Conservation (phyloP, 495 filamentous ascomycete species). For the Rhizodiscina lignyota region DNA sequence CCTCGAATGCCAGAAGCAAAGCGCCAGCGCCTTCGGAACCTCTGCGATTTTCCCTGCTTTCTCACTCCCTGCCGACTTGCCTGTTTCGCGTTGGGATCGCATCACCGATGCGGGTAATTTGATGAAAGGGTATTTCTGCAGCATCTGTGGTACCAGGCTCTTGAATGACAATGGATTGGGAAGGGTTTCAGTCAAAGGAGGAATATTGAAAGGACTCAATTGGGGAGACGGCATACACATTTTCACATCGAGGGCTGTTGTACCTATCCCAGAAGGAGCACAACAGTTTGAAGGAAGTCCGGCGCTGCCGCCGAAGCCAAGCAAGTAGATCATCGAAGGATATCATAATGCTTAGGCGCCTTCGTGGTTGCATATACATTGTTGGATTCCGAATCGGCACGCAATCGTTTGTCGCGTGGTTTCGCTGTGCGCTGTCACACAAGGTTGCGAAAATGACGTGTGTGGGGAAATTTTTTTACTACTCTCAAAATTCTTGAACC, state of each 20-base stretch:
- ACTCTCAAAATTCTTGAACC: no score
- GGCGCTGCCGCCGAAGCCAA: no score
- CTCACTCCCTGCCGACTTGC: conserved; percentile 1
- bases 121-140: conserved; percentile 15
- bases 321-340: no score
- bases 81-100: conserved; percentile 5
- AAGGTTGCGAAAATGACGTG: no score
- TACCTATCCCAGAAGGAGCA: conserved; percentile 12
- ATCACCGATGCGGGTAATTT: conserved; percentile 6
- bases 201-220: conserved; percentile 11
- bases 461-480: no score
- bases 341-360: no score
- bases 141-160: conserved; percentile 9
- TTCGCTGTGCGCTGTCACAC: no score
- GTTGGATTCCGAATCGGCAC: no score
- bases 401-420: no score
- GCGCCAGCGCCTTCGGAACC: conserved; percentile 49
- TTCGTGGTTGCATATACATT: no score
- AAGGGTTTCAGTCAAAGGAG: conserved; percentile 11
- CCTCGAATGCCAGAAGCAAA: conserved; percentile 46
- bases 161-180: conserved; percentile 4
- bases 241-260: conserved; percentile 7
- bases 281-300: conserved; percentile 8
- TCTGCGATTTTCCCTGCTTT: conserved; percentile 45
- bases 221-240: conserved; percentile 11